phyloP scores from a whole-genome alignment of 345 rosid genomes.

The Melastoma malabathricum region DNA sequence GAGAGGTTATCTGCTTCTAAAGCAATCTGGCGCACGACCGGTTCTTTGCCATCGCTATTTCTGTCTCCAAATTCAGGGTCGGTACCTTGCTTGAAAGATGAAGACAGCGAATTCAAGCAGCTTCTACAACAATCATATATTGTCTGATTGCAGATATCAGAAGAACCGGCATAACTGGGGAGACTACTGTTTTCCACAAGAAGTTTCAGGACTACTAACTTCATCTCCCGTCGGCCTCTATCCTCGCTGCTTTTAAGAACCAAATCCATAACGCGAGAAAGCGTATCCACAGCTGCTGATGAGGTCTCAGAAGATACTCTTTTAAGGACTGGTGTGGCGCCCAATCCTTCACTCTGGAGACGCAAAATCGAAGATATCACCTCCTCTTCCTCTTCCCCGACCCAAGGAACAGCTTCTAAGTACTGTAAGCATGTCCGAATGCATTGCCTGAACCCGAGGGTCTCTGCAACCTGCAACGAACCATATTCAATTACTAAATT shows the following conservation, averaged over 20 bases:
- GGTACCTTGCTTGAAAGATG: conserved; percentile 44
- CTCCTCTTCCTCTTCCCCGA: conserved; percentile 93
- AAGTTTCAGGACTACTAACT: conserved; percentile 75
- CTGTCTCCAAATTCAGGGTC: conserved; percentile 29
- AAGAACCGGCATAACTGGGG: conserved; percentile 16
- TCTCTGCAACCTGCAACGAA: conserved; percentile 51
- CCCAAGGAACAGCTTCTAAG: conserved; percentile 99
- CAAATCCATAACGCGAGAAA: conserved; percentile 62
- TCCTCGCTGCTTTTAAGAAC: conserved; percentile 89
- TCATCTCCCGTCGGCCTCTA: conserved; percentile 85
- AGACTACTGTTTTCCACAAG: conserved; percentile 57
- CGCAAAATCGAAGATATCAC: conserved; percentile 62
- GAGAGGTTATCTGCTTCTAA: conserved; percentile 73
- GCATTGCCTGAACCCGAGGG: conserved; percentile 63
- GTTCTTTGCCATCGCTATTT: conserved; percentile 24
- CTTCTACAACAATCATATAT: conserved; percentile 51
- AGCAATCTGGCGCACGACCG: conserved; percentile 51
- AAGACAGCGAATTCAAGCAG: conserved; percentile 48
- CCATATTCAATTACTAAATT: not conserved
- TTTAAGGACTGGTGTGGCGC: conserved; percentile 60
- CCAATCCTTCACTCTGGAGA: conserved; percentile 58
- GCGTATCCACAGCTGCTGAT: conserved; percentile 60
- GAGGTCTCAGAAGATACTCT: conserved; percentile 51
- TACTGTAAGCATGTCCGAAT: conserved; percentile 72
- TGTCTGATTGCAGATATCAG: conserved; percentile 52